Evolutionary conservation across 2,329 filamentous ascomycete genomes (phyloP), one percentile per base, ranked within the genome.

Genomic region (Phyllosticta ampelicida): DNA sequence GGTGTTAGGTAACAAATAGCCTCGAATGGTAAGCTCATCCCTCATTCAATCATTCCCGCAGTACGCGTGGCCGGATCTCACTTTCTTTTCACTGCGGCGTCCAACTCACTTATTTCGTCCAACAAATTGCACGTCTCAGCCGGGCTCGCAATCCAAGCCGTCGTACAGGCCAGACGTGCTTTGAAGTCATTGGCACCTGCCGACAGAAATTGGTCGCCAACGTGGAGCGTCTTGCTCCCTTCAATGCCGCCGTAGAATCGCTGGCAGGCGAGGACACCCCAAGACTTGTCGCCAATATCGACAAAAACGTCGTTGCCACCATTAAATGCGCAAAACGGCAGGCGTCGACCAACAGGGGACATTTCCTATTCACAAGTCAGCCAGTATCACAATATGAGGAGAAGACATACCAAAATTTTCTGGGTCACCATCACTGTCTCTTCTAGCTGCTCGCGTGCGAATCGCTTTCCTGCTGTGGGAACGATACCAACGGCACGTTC

Each of bases 271-370:
- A 88, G 80, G 2, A 99, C 94, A 63, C 94, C 94, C 87, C 91
- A 95, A 56, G 86, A 90, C 75, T 99, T 99, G 75, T 99, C 94
- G 58, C 94, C 94, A 67, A 99, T 96, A 71, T 99, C 94, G 56
- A 99, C 91, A 73, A 99, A 99, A 49, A 97, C 90, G 71, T 99
- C 94, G 62, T 94, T 92, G 10, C 94, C 94, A 80, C 80, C 94
- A 71, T 99, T 99, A 78, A 99, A 99, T 20, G 94, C 94, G 70
- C 94, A 99, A 69, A 97, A 99, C 0, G 94, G 94, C 29, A 99
- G 65, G 63, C 80, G 71, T 49, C 77, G 73, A 1, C 86, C 87
- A 28, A 86, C 86, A 0, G 81, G 75, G 48, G 86, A 89, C 65
- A 91, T 82, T 73, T 97, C 92, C 36, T 44, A n/a, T 5, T 4